Conservation (phyloP, 306 rosid species). For the Inga laurina region DNA sequence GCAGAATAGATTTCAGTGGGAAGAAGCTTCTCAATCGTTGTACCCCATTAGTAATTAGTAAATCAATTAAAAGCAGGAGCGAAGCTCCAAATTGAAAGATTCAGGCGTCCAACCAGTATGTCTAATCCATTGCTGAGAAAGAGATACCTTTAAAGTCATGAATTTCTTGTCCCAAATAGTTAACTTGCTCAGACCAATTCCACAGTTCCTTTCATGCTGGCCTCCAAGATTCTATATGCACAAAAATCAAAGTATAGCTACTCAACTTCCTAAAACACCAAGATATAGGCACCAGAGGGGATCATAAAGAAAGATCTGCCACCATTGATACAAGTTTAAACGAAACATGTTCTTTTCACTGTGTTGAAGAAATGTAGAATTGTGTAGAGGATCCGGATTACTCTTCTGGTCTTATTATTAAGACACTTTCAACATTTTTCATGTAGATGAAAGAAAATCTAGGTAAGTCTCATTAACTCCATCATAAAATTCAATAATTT, state of each 20-base stretch:
- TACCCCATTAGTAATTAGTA: background rate
- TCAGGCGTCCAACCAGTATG: background rate
- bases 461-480: too few species aligned
- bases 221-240: background rate
- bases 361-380: background rate
- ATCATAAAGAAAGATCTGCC: background rate
- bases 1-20: background rate
- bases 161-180: too few species aligned
- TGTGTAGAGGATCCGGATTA: background rate
- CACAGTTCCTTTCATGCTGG: background rate
- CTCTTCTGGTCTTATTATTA: too few species aligned
- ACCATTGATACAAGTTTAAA: background rate
- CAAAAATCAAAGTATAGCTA: background rate
- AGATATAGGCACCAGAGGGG: background rate
- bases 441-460: rapidly evolving
- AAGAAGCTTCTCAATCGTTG: background rate
- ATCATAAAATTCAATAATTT: too few species aligned
- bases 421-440: too few species aligned
- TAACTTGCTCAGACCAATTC: too few species aligned
- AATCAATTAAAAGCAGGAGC: background rate
- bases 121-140: too few species aligned
- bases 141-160: too few species aligned
- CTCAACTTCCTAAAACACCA: background rate
- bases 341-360: background rate
- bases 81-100: too few species aligned